Conservation (phyloP, 2,329 filamentous ascomycete species). For the Exophiala phaeomuriformis region DNA sequence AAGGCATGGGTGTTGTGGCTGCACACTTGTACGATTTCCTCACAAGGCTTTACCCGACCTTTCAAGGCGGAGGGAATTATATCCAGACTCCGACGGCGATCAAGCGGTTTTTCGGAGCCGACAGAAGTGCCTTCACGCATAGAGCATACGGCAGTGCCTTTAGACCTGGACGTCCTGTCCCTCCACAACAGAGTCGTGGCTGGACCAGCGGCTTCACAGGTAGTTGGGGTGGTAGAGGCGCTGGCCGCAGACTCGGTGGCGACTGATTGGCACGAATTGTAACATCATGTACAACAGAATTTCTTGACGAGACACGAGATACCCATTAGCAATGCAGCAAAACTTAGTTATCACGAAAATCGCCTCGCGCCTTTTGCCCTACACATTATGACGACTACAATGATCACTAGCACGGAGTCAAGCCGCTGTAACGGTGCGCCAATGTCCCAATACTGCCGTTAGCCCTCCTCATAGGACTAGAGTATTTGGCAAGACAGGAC, state of each 20-base stretch:
- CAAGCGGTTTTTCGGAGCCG: conserved; percentile 55
- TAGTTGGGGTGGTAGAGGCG: conserved; percentile 36
- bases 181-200: conserved; percentile 20
- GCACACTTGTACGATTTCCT: conserved; percentile 90
- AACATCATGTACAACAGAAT: conserved; percentile 15
- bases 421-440: too few relatives aligned
- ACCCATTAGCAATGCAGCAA: conserved; percentile 9
- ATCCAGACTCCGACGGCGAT: conserved; percentile 68
- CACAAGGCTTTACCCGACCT: conserved; percentile 77
- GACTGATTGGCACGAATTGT: conserved; percentile 24
- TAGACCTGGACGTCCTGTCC: conserved; percentile 32
- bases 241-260: conserved; percentile 37
- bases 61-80: conserved; percentile 73
- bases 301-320: conserved; percentile 12
- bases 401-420: not conserved
- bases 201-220: conserved; percentile 39
- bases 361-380: not conserved
- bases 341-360: not conserved
- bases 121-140: conserved; percentile 34
- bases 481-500: conserved; percentile 5
- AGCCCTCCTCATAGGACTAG: not conserved
- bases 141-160: conserved; percentile 59
- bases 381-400: not conserved
- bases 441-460: too few relatives aligned
- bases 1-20: conserved; percentile 72